Conservation (phyloP, 2,329 filamentous ascomycete species). For the Colletotrichum limetticola region DNA sequence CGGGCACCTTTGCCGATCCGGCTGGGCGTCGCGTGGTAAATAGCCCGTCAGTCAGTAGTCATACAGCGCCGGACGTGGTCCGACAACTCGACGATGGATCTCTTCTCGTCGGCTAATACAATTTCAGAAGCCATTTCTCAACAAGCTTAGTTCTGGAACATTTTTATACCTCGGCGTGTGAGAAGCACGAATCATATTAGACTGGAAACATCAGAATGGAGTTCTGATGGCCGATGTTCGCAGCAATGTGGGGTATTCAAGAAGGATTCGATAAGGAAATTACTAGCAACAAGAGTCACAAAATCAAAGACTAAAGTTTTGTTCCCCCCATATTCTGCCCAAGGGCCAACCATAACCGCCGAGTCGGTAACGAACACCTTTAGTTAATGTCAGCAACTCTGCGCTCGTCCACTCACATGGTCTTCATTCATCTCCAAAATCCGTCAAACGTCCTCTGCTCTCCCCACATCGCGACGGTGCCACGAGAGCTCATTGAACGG, state of each 20-base stretch:
- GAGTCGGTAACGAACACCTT: neutral
- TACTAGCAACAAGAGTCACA: neutral
- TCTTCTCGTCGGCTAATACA: neutral
- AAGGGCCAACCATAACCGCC: conserved; percentile 1
- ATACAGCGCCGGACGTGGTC: neutral
- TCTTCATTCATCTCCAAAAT: neutral
- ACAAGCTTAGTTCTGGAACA: neutral
- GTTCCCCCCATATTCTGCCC: neutral
- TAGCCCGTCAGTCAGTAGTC: too few relatives aligned
- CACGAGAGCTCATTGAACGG: neutral
- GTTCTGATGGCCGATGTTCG: conserved; percentile 8
- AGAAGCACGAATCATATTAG: neutral
- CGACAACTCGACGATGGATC: neutral
- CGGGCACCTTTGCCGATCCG: neutral
- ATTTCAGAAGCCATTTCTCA: neutral
- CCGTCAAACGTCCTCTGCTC: neutral
- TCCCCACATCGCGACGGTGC: neutral
- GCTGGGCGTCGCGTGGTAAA: neutral
- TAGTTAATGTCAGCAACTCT: neutral
- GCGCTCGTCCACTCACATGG: neutral
- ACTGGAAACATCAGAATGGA: neutral
- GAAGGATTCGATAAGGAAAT: conserved; percentile 14
- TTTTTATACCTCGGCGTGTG: neutral
- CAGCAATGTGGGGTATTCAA: conserved; percentile 5
- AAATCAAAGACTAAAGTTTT: neutral